Evolutionary conservation across 495 filamentous ascomycete species (phyloP).

Genomic region (Lichenothelia convexa): DNA sequence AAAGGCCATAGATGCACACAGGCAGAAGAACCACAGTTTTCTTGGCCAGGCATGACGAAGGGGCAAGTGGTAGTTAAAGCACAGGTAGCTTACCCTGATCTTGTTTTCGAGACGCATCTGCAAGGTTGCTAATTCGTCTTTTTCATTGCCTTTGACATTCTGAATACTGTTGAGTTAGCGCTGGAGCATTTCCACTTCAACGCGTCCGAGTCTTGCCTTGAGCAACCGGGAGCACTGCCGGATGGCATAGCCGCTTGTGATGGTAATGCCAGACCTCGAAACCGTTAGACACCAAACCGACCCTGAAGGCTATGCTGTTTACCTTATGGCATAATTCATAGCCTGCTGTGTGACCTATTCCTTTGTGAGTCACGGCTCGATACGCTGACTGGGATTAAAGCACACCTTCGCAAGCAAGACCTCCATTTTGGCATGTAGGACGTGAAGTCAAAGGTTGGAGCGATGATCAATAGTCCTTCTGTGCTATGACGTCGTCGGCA

Average conservation of each 20-base stretch:
- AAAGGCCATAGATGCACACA: no score
- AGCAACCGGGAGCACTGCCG: constrained; percentile 63
- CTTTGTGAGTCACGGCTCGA: not conserved
- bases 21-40: no score
- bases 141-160: constrained; percentile 50
- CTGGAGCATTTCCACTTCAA: constrained; percentile 6
- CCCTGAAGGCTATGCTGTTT: constrained; percentile 2
- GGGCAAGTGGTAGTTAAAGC: constrained; percentile 1
- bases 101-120: constrained; percentile 67
- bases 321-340: constrained; percentile 78
- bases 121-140: constrained; percentile 49
- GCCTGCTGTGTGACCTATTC: constrained; percentile 57
- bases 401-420: constrained; percentile 50
- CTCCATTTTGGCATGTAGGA: constrained; percentile 59
- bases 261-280: constrained; percentile 61
- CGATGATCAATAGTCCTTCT: no score
- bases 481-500: no score
- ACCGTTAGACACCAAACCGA: not conserved
- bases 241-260: constrained; percentile 75
- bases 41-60: no score
- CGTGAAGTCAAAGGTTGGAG: no score
- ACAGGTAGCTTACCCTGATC: constrained; percentile 42
- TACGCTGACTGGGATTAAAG: constrained; percentile 3
- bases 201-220: constrained; percentile 32
- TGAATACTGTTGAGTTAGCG: constrained; percentile 12